Percentiles rank a stretch among this genome's conserved stretches.
phyloP scores from a whole-genome alignment of 225 moss, liverwort and hornwort genomes.

The Asterella californica region DNA sequence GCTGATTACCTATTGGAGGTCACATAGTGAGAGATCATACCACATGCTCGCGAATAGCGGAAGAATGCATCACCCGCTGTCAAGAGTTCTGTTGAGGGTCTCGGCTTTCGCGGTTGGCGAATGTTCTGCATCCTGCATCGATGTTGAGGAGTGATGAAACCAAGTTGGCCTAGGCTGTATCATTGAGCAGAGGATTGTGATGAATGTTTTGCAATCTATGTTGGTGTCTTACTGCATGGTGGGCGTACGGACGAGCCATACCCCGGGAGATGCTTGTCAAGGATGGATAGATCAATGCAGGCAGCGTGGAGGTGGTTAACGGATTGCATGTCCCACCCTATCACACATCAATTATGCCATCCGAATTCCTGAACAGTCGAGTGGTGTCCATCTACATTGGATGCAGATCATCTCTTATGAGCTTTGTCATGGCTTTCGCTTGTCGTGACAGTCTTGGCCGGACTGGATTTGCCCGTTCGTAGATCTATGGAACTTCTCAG shows the following conservation, averaged over 20 bases:
- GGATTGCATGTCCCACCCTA: slow-evolving; percentile 12
- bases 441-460: neutral
- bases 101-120: slow-evolving; percentile 14
- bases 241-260: slow-evolving; percentile 1
- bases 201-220: slow-evolving; percentile 17
- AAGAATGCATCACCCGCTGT: slow-evolving; percentile 16
- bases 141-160: slow-evolving; percentile 12
- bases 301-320: slow-evolving; percentile 20
- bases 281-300: slow-evolving; percentile 17
- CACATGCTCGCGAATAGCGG: slow-evolving; percentile 8
- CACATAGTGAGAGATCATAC: neutral
- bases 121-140: neutral
- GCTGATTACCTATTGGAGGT: neutral
- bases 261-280: neutral
- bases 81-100: slow-evolving; percentile 16
- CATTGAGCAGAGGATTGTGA: neutral
- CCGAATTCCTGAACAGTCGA: neutral
- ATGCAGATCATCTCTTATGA: slow-evolving; percentile 11
- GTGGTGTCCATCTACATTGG: slow-evolving; percentile 6
- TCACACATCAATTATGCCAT: slow-evolving; percentile 10
- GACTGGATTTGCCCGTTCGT: neutral
- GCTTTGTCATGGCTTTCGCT: neutral
- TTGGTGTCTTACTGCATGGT: slow-evolving; percentile 8
- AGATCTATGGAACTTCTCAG: neutral
- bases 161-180: neutral